Conservation (phyloP, 2,329 filamentous ascomycete genomes). For the Pseudodiploospora longispora region DNA sequence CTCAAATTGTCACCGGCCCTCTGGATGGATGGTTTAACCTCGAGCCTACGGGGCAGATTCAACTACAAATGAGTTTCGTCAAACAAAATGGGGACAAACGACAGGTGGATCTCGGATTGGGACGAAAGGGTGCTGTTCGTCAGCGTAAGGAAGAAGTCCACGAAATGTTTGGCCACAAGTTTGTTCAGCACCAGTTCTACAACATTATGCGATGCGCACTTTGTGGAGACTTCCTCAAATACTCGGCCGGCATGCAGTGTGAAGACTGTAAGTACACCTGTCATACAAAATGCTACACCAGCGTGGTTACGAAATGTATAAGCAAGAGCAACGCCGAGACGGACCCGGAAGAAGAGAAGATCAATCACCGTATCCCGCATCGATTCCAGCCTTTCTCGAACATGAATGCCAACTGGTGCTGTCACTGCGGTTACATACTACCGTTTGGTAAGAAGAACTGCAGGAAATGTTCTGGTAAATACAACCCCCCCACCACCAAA, state of each 20-base stretch:
- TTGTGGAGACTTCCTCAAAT: constrained; percentile 97
- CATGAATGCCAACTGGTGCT: constrained; percentile 98
- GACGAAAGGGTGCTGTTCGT: constrained; percentile 89
- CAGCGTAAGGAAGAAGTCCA: constrained; percentile 97
- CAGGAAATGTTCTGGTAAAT: constrained; percentile 76
- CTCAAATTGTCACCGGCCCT: constrained; percentile 46
- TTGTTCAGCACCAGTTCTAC: constrained; percentile 97
- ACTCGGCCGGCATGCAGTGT: constrained; percentile 97
- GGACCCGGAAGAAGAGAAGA: constrained; percentile 97
- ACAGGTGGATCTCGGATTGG: constrained; percentile 80
- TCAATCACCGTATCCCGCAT: constrained; percentile 98
- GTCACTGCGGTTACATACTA: constrained; percentile 93
- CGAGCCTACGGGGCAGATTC: constrained; percentile 87
- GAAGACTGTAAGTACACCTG: constrained; percentile 99
- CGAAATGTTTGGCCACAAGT: constrained; percentile 99
- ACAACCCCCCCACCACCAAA: background rate
- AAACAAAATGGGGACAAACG: constrained; percentile 82
- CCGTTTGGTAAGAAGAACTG: constrained; percentile 93
- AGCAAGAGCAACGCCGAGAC: constrained; percentile 98
- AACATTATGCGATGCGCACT: constrained; percentile 99
- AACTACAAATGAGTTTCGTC: constrained; percentile 82
- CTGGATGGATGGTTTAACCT: constrained; percentile 97
- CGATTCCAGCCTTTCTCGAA: constrained; percentile 96
- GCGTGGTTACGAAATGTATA: constrained; percentile 98
- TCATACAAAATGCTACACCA: constrained; percentile 93